Conservation (phyloP, 2,329 filamentous ascomycete species). For the Cytospora schulzeri region DNA sequence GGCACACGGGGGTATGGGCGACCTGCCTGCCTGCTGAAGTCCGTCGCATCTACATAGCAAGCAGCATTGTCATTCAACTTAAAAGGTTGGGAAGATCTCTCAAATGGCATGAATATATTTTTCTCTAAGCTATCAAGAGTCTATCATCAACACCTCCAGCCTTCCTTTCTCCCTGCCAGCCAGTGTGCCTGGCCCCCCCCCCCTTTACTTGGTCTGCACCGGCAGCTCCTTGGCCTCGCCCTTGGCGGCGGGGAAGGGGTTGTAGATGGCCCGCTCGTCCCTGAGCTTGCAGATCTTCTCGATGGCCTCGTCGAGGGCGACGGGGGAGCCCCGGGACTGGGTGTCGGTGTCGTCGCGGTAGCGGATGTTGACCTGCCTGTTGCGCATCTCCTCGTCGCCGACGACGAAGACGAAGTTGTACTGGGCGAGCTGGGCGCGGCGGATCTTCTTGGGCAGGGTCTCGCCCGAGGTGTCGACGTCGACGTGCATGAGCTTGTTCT, state of each 20-base stretch:
- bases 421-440: constrained; percentile 75
- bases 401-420: constrained; percentile 83
- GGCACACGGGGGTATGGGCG: not conserved
- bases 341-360: constrained; percentile 65
- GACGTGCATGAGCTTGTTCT: constrained; percentile 66
- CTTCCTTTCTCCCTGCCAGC: not conserved
- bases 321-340: constrained; percentile 62
- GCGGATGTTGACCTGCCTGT: constrained; percentile 63
- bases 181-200: too few species aligned
- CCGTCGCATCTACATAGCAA: not conserved
- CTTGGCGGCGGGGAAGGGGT: constrained; percentile 38
- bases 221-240: constrained; percentile 29
- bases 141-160: not conserved
- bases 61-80: too few species aligned
- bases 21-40: not conserved
- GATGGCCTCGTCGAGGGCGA: constrained; percentile 58
- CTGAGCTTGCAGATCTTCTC: constrained; percentile 57
- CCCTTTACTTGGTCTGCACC: constrained; percentile 25
- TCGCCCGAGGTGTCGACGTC: constrained; percentile 74
- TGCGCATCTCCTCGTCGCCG: constrained; percentile 62
- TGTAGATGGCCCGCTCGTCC: constrained; percentile 46
- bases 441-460: constrained; percentile 88
- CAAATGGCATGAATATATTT: not conserved
- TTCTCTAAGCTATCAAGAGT: constrained; percentile 1
- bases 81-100: not conserved